Conservation (phyloP, 2,329 filamentous ascomycete genomes). For the Cadophora malorum region DNA sequence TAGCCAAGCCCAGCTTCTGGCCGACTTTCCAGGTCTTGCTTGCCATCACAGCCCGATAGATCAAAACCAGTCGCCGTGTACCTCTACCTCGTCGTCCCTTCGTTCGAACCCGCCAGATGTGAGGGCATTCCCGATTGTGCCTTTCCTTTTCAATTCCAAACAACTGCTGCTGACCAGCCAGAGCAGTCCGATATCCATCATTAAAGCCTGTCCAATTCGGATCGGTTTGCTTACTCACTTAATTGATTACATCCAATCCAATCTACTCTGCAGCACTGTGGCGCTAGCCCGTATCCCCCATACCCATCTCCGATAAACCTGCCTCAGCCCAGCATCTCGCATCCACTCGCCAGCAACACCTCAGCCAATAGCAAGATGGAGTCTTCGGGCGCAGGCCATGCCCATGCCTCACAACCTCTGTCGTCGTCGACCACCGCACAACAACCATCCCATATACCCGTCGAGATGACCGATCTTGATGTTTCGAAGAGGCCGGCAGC, state of each 20-base stretch:
- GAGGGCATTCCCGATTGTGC: neutral
- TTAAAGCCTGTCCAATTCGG: neutral
- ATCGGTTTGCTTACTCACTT: constrained; percentile 10
- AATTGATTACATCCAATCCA: constrained; percentile 16
- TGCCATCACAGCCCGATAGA: constrained; percentile 1
- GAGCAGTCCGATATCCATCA: neutral
- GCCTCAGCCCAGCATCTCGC: constrained; percentile 17
- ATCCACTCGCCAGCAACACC: constrained; percentile 14
- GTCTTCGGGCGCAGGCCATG: constrained; percentile 27
- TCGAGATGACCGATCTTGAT: constrained; percentile 41
- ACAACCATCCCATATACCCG: constrained; percentile 25
- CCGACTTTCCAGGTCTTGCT: neutral
- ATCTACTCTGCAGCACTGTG: constrained; percentile 12
- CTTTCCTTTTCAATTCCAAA: neutral
- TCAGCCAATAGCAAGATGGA: constrained; percentile 37
- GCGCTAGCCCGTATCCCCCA: constrained; percentile 18
- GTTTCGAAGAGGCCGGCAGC: constrained; percentile 28
- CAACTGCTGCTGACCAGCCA: neutral
- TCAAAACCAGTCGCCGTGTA: neutral
- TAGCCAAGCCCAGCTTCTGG: constrained; percentile 2
- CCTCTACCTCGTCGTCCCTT: neutral
- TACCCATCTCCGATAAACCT: constrained; percentile 15
- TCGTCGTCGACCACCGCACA: constrained; percentile 29
- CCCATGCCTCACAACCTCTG: constrained; percentile 23
- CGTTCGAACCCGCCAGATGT: neutral